phyloP scores from a whole-genome alignment of 208 protist genomes.

The Crithidia acanthocephali region DNA sequence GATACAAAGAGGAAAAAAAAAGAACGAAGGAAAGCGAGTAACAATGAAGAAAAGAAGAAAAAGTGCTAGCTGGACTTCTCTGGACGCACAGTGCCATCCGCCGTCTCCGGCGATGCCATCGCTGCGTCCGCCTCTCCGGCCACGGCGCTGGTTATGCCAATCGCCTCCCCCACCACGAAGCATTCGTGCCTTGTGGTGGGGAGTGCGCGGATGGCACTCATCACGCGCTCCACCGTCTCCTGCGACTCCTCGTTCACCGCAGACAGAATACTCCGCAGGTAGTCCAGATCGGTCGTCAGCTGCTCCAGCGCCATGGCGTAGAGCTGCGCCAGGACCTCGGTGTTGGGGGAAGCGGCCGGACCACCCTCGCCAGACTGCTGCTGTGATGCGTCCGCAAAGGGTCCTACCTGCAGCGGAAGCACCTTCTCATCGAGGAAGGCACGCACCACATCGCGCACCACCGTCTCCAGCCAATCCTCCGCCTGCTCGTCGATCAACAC shows the following conservation, averaged over 20 bases:
- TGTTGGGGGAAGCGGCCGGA: background rate
- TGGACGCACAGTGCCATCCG: no score
- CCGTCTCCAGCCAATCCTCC: conserved; percentile 63
- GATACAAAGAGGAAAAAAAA: no score
- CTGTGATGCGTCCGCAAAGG: conserved; percentile 19
- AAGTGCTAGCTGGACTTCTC: no score
- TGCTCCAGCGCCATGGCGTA: conserved; percentile 59
- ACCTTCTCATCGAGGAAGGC: conserved; percentile 66
- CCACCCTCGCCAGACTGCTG: background rate
- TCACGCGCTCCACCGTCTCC: conserved; percentile 45
- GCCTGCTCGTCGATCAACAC: conserved; percentile 64
- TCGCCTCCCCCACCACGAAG: conserved; percentile 22
- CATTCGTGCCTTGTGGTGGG: conserved; percentile 6
- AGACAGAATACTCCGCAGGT: conserved; percentile 74
- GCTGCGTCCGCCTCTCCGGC: background rate
- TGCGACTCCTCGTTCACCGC: conserved; percentile 81
- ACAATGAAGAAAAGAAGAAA: no score
- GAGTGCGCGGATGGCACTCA: conserved; percentile 46
- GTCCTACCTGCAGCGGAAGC: conserved; percentile 43
- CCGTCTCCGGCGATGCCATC: background rate
- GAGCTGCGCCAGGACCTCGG: background rate
- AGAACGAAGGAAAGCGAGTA: no score
- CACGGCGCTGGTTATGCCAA: background rate
- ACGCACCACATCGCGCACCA: conserved; percentile 55
- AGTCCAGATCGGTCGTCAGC: conserved; percentile 69